Base-by-base conservation (phyloP, 1,284 basidiomycete genomes). In the Cutaneotrichosporon daszewskae region DNA sequence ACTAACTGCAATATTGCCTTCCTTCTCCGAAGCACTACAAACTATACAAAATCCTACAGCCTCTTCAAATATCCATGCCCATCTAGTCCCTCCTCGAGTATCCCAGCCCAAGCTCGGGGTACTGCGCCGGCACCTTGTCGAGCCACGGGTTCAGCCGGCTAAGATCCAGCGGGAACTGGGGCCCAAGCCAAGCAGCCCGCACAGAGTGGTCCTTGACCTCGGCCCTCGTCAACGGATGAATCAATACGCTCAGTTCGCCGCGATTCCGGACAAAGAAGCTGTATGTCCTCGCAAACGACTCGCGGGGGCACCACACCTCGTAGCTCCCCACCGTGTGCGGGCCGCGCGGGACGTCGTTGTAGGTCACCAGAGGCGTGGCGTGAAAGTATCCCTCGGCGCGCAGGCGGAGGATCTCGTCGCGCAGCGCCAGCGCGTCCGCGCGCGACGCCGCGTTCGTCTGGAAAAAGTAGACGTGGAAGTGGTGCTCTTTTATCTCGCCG, bases 391-490 rank as follows among this genome's bases (percentile, higher is more conserved):
- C 38, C 17, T 22, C 29, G 10, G 20, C 16, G 22, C 17, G 17
- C 12, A 40, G 38, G 29, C 38, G 38, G 5, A 25, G 11, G 13
- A 40, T 26, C n/a, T 40, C 38, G 29, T 40, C 31, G 16, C 38
- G 38, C 19, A 40, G 38, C 16, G 29, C 5, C 22, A 40, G 38
- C 8, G 38, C 38, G n/a, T n/a, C 20, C 22, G 38, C 10, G 22
- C 38, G 38, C 14, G 17, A 17, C n/a, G n/a, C 20, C 22, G 20
- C 29, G 38, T 40, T 40, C 22, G 20, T 24, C 16, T 40, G 38
- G 38, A 32, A 32, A 20, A 32, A 40, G 38, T 40, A 40, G 38
- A 40, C 38, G 38, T 40, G 38, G 23, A 40, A 40, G 23, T 40
- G 38, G 29, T 18, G 32, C 23, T 40, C 38, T 19, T 40, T 40